A percentile compares a stretch with the other conserved stretches of the same genome.
Evolutionary conservation across 202 grass and related monocot genomes (phyloP).

Genomic region (Miscanthus sacchariflorus): DNA sequence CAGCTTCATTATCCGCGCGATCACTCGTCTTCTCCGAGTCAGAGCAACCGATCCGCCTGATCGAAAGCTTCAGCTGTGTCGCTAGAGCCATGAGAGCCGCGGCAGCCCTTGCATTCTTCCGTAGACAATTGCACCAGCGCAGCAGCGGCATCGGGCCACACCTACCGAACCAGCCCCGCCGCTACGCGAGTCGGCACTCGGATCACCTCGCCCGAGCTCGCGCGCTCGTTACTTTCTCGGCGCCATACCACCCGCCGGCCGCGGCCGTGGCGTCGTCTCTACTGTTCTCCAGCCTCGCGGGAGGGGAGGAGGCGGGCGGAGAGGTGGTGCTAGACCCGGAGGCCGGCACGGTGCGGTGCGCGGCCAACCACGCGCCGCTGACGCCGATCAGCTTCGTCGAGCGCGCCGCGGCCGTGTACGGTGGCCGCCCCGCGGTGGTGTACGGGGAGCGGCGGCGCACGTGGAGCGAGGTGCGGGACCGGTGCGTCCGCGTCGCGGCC

Average conservation of each 20-base stretch:
- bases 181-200: conserved; percentile 3
- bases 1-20: not conserved
- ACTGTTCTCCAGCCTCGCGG: conserved; percentile 38
- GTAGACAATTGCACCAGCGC: not conserved
- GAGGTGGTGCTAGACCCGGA: too few species aligned
- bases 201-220: not conserved
- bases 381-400: too few species aligned
- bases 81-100: conserved; percentile 30
- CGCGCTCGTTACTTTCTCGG: not conserved
- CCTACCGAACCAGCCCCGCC: not conserved
- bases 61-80: not conserved
- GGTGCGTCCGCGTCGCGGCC: conserved; percentile 69
- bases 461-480: conserved; percentile 42
- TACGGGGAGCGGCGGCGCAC: too few species aligned
- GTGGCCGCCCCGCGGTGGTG: too few species aligned
- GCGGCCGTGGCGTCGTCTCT: not conserved
- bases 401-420: too few species aligned
- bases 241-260: conserved; percentile 1
- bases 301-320: not conserved
- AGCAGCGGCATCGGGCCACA: conserved; percentile 4
- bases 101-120: not conserved
- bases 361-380: too few species aligned
- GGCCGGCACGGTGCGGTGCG: too few species aligned
- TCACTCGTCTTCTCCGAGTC: not conserved
- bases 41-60: not conserved